A percentile compares a stretch with the other conserved stretches of the same genome.
Conservation (phyloP, 2,329 filamentous ascomycete species). For the Colletotrichum liaoningense region DNA sequence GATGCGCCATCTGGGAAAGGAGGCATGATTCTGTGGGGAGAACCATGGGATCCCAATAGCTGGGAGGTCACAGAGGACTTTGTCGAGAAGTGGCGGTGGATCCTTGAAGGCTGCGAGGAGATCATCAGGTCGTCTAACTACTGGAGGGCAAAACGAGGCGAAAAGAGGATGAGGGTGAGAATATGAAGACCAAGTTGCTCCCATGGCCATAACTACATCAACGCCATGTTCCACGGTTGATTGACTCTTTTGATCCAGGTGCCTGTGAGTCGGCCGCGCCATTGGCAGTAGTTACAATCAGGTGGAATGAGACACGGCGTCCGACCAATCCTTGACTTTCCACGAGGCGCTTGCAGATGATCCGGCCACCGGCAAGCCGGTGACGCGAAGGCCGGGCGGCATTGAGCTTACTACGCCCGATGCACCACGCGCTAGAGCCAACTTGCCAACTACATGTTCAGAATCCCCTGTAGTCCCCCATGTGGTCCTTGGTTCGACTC, state of each 20-base stretch:
- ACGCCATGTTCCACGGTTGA: not conserved
- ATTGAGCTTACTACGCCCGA: not conserved
- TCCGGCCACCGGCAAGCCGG: not conserved
- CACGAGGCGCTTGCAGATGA: not conserved
- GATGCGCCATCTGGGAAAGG: constrained; percentile 35
- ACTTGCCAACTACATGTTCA: not conserved
- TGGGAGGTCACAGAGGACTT: constrained; percentile 62
- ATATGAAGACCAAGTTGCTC: not conserved
- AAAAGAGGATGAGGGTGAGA: constrained; percentile 10
- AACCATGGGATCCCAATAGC: constrained; percentile 53
- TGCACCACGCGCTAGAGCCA: not conserved
- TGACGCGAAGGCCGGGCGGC: too few relatives aligned
- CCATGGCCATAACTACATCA: not conserved
- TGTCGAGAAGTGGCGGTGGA: constrained; percentile 55
- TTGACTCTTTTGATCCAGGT: not conserved
- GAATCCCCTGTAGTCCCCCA: not conserved
- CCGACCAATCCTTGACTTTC: not conserved
- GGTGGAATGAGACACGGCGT: not conserved
- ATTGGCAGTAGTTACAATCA: not conserved
- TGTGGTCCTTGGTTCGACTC: not conserved
- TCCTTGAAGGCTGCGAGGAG: constrained; percentile 51
- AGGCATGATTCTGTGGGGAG: constrained; percentile 60
- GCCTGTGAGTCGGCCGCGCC: not conserved
- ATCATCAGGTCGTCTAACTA: constrained; percentile 49
- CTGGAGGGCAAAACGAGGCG: constrained; percentile 41